Conservation (phyloP, 495 filamentous ascomycete species). For the Tirmania nivea region DNA sequence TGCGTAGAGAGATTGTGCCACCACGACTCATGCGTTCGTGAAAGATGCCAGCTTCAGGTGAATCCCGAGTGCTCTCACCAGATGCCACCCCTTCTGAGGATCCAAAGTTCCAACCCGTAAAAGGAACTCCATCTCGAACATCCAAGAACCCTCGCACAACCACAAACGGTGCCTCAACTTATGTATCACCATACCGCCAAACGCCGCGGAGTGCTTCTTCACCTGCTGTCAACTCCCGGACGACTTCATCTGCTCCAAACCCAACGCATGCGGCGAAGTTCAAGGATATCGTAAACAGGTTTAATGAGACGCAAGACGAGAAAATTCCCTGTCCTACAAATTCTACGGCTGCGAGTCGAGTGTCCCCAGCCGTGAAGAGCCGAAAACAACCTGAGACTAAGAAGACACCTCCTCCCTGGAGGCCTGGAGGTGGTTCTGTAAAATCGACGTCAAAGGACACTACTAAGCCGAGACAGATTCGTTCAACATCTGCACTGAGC, state of each 20-base stretch:
- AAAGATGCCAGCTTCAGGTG: not conserved
- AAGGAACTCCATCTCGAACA: not conserved
- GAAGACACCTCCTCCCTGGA: constrained; percentile 15
- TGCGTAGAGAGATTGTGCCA: no score
- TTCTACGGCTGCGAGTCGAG: constrained; percentile 14
- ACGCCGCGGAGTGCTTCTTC: constrained; percentile 12
- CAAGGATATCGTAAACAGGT: constrained; percentile 39
- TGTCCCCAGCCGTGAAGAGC: not conserved
- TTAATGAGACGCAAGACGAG: constrained; percentile 35
- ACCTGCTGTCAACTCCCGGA: constrained; percentile 5
- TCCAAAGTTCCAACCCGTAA: not conserved
- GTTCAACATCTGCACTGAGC: not conserved
- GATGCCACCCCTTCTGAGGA: not conserved
- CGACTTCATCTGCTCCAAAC: constrained; percentile 4
- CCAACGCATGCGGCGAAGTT: constrained; percentile 28
- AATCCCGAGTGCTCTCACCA: not conserved
- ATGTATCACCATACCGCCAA: constrained; percentile 19
- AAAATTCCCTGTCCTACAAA: constrained; percentile 26
- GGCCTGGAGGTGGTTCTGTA: constrained; percentile 6
- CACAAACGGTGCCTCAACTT: not conserved
- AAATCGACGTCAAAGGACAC: constrained; percentile 2
- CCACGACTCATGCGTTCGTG: no score
- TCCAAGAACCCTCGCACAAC: not conserved
- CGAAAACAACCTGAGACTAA: constrained; percentile 1
- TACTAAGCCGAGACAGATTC: not conserved